Conservation (phyloP, 176 grass and related monocot genomes). For the Pharus latifolius region DNA sequence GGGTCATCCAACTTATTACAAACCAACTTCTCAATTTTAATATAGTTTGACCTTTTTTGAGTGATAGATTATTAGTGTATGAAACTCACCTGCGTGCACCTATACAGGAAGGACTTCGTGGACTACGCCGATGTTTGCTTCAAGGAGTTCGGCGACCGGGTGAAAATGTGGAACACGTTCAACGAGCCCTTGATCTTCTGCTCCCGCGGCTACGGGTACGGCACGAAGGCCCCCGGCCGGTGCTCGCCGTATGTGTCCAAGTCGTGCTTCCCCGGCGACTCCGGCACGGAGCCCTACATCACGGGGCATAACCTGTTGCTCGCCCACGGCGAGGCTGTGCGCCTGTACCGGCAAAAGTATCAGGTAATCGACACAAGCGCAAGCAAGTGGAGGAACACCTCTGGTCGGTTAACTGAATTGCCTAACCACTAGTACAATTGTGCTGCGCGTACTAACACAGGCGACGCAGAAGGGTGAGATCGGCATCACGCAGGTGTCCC, state of each 20-base stretch:
- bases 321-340: conserved; percentile 12
- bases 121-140: conserved; percentile 46
- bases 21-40: no score
- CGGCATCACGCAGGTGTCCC: conserved; percentile 18
- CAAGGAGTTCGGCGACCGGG: conserved; percentile 47
- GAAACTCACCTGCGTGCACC: background rate
- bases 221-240: conserved; percentile 20
- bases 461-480: conserved; percentile 17
- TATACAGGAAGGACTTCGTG: conserved; percentile 27
- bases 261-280: conserved; percentile 1
- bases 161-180: conserved; percentile 56
- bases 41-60: no score
- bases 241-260: conserved; percentile 24
- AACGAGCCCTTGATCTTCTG: conserved; percentile 45
- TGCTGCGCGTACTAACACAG: background rate
- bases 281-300: conserved; percentile 13
- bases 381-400: background rate
- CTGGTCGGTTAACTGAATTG: background rate
- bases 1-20: no score
- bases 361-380: background rate
- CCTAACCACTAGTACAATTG: no score
- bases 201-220: conserved; percentile 12
- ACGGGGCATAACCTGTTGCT: conserved; percentile 11
- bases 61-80: no score
- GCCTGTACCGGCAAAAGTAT: conserved; percentile 22